phyloP scores from a whole-genome alignment of 179 eudicot genomes.

The Drosera spatulata region DNA sequence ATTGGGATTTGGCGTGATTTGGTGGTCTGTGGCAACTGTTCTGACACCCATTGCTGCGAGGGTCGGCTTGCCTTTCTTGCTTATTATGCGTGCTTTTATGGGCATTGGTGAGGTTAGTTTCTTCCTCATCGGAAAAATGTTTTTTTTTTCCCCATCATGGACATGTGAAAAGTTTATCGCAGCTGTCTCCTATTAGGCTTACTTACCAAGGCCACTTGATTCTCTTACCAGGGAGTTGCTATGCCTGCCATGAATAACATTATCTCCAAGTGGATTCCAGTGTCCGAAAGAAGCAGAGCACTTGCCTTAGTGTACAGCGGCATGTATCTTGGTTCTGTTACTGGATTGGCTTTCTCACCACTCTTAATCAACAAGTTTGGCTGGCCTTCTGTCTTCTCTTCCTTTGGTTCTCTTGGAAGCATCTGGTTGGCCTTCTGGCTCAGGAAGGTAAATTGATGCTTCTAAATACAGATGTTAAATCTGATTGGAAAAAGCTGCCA shows the following conservation, averaged over 20 bases:
- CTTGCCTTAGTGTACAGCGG: constrained; percentile 95
- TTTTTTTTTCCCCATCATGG: too few species aligned
- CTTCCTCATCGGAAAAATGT: too few species aligned
- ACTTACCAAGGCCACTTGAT: too few species aligned
- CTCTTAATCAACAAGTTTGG: constrained; percentile 65
- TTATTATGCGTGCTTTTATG: constrained; percentile 88
- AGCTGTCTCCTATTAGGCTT: too few species aligned
- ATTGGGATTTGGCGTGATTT: constrained; percentile 80
- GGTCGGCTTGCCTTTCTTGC: constrained; percentile 79
- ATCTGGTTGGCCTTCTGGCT: constrained; percentile 84
- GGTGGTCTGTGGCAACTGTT: constrained; percentile 95
- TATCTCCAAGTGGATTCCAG: constrained; percentile 94
- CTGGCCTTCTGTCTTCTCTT: constrained; percentile 94
- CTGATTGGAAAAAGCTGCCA: background rate
- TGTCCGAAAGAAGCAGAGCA: constrained; percentile 94
- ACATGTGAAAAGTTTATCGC: too few species aligned
- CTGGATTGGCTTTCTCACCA: constrained; percentile 91
- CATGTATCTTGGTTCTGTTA: constrained; percentile 95
- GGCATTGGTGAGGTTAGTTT: constrained; percentile 69
- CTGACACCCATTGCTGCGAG: constrained; percentile 91
- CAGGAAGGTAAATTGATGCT: constrained; percentile 33
- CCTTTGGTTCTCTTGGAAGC: constrained; percentile 92
- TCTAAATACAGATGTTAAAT: too few species aligned
- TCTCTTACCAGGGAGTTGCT: constrained; percentile 79
- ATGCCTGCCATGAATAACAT: constrained; percentile 99